These are phyloP conservation scores for Kalmanozyma brasiliensis DNA, from an alignment of 1,284 basidiomycete species.

Conservation along the genomic window DNA sequence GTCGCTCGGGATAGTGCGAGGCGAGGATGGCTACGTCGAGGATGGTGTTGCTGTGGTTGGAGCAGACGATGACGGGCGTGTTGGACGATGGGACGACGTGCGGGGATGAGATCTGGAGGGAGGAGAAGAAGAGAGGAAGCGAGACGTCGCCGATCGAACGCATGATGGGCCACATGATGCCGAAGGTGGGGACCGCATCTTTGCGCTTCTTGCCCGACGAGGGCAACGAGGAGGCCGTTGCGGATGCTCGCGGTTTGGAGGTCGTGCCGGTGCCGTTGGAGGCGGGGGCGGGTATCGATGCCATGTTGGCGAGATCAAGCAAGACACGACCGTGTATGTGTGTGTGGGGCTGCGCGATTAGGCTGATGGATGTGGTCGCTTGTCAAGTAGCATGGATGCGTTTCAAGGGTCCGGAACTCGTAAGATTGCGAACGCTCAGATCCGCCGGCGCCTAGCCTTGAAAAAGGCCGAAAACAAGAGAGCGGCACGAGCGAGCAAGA, in stretches of 20 bases:
- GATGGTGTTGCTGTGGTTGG: slow-evolving; percentile 71
- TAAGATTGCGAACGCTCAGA: not conserved
- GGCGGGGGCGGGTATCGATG: slow-evolving; percentile 2
- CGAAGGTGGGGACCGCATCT: slow-evolving; percentile 35
- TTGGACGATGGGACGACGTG: slow-evolving; percentile 27
- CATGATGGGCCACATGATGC: slow-evolving; percentile 57
- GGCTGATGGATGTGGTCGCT: not conserved
- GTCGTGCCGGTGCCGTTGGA: not conserved
- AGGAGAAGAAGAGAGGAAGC: slow-evolving; percentile 49
- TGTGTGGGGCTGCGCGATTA: not conserved
- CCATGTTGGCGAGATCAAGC: slow-evolving; percentile 2
- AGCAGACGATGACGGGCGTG: slow-evolving; percentile 50
- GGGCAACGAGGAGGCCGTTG: slow-evolving; percentile 3
- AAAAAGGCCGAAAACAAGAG: not conserved
- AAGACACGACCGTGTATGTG: slow-evolving; percentile 8
- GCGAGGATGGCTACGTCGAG: slow-evolving; percentile 65
- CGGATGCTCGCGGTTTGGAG: slow-evolving; percentile 10
- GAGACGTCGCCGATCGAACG: slow-evolving; percentile 53
- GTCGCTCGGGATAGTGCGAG: slow-evolving; percentile 78
- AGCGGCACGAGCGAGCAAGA: too few species aligned
- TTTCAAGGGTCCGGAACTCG: slow-evolving; percentile 1
- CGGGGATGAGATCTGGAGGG: slow-evolving; percentile 26
- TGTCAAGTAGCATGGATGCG: not conserved
- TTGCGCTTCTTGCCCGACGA: not conserved
- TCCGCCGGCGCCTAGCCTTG: slow-evolving; percentile 1